Percentiles rank a stretch among this genome's conserved stretches.
phyloP scores from a whole-genome alignment of 2,329 filamentous ascomycete species.

The Incumbomyces lentus region DNA sequence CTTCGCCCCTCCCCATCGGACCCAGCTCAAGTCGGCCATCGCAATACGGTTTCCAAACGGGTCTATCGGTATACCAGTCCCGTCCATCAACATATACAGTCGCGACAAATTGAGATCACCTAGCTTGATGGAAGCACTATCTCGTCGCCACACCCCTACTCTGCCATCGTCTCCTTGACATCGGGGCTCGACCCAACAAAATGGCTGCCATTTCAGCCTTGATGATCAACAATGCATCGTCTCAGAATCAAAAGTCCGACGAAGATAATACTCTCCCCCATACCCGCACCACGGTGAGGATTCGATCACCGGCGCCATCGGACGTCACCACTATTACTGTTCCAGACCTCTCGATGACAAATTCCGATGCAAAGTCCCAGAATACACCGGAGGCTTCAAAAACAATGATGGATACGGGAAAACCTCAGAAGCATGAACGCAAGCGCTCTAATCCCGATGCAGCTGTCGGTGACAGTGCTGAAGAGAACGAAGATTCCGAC shows the following conservation, averaged over 20 bases:
- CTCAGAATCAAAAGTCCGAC: neutral
- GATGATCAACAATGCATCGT: neutral
- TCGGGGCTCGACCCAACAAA: neutral
- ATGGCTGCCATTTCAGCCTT: slow-evolving; percentile 7
- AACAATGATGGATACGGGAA: neutral
- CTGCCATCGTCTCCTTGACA: neutral
- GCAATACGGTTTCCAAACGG: too few species aligned
- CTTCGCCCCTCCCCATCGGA: too few species aligned
- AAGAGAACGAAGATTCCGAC: slow-evolving; percentile 55
- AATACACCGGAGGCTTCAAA: neutral
- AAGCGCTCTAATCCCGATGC: slow-evolving; percentile 38
- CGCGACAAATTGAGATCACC: neutral
- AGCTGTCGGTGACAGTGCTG: slow-evolving; percentile 38
- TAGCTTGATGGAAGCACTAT: slow-evolving; percentile 4
- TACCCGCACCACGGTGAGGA: neutral
- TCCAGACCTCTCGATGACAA: neutral
- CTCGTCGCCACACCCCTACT: neutral
- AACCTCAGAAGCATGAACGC: neutral
- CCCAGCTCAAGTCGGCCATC: too few species aligned
- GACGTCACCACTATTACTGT: neutral
- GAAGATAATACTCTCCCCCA: neutral
- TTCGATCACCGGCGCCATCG: neutral
- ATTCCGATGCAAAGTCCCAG: neutral
- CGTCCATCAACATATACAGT: neutral
- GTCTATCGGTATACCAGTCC: neutral